A percentile compares a stretch with the other conserved stretches of the same genome.
phyloP scores from a whole-genome alignment of 1,284 basidiomycete genomes.

The Peniophora sp. region DNA sequence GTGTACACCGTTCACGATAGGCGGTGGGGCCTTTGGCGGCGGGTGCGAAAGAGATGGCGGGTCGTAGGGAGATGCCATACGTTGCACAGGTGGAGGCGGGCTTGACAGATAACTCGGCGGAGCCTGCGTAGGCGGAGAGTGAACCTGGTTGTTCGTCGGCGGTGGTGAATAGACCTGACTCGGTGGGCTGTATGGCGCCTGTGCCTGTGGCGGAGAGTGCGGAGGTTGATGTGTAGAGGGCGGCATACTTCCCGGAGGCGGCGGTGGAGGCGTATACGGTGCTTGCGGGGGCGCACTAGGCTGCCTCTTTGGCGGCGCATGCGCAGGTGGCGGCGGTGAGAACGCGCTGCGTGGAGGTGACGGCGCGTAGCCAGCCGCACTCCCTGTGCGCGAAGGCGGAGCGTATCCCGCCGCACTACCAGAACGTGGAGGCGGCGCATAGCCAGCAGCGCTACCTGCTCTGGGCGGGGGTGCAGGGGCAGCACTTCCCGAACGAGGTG shows the following conservation, averaged over 20 bases:
- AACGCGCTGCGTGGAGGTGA: constrained; percentile 7
- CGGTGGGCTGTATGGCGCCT: not conserved
- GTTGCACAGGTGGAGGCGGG: not conserved
- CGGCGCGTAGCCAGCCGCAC: constrained; percentile 16
- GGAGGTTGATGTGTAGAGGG: not conserved
- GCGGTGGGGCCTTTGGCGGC: not conserved
- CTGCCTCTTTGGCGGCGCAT: not conserved
- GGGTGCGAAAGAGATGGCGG: not conserved
- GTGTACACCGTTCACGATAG: not conserved
- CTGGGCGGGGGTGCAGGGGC: not conserved
- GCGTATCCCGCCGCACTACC: constrained; percentile 17
- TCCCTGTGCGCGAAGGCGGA: constrained; percentile 3
- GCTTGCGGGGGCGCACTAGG: not conserved
- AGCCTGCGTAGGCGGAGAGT: constrained; percentile 1
- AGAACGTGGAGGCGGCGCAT: constrained; percentile 12
- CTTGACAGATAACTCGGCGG: not conserved
- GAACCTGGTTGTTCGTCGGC: not conserved
- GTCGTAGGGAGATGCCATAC: not conserved
- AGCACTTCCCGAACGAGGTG: not conserved
- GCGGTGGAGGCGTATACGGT: not conserved
- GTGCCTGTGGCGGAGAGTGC: not conserved
- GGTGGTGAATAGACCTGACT: not conserved
- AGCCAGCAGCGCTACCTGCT: not conserved
- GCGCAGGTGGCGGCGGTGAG: not conserved
- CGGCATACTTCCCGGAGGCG: not conserved